Evolutionary conservation across 345 rosid species (phyloP), one percentile per base, ranked within the genome.

Genomic region (Populus davidiana): DNA sequence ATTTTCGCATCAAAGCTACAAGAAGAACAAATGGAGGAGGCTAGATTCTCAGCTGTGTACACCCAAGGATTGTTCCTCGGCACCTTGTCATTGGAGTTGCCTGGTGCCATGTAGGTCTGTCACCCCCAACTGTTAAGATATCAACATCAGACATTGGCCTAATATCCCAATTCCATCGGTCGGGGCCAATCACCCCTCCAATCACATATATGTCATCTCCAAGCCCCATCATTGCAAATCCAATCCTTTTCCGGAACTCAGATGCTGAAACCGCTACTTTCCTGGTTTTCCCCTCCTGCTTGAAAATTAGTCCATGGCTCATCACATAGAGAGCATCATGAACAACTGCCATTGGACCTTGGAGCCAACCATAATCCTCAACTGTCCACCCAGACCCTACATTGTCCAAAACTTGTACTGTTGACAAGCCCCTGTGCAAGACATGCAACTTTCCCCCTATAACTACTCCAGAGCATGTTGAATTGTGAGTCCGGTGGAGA

Each of bases 181-280:
- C 98, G 4, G 98, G 98, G 27, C 98, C 97, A 41, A 96, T 90
- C 50, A 96, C 93, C 70, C 99, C 99, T 74, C 99, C 99, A 1
- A 96, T 85, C 73, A 93, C 83, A 71, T 88, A 89, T 36, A 96
- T 84, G 72, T 96, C 97, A 25, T 86, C 93, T 33, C 93, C 84
- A 41, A 93, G 71, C 54, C 96, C 94, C 6, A 83, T 83, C 97
- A 96, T 87, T 2, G 90, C 97, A 82, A 85, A 87, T 41, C 96
- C 96, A 36, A 96, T 93, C 87, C 96, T 92, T 74, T 83, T 85
- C n/a, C 90, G 89, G 79, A 93, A 92, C 76, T 96, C 99, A 0
- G 92, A 91, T 38, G 98, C 94, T 4, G 94, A 92, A 10, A 83
- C 91, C 59, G 90, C 80, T 43, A 81, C 76, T 83, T 90, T 96